Conservation (phyloP, 495 filamentous ascomycete genomes). For the Echria macrotheca region DNA sequence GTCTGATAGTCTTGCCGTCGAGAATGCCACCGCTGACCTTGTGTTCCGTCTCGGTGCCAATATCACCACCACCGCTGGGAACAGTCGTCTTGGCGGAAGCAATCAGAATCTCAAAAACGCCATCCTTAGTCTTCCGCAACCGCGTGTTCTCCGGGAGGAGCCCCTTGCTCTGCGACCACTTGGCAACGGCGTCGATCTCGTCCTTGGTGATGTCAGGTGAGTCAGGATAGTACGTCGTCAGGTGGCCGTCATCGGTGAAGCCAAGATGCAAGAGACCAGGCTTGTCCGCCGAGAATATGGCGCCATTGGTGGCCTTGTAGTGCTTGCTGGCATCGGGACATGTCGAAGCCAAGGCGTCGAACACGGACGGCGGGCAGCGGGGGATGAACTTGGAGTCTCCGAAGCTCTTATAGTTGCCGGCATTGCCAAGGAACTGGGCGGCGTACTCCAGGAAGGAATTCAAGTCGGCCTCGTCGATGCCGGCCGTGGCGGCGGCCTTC, state of each 20-base stretch:
- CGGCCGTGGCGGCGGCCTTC: constrained; percentile 59
- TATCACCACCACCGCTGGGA: constrained; percentile 58
- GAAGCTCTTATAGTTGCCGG: constrained; percentile 94
- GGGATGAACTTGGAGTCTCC: constrained; percentile 95
- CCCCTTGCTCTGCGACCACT: constrained; percentile 69
- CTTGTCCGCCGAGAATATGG: constrained; percentile 66
- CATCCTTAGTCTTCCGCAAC: constrained; percentile 64
- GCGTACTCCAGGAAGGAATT: constrained; percentile 80
- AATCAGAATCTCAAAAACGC: constrained; percentile 75
- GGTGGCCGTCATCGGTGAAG: constrained; percentile 74
- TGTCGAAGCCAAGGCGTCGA: constrained; percentile 65
- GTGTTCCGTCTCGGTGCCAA: constrained; percentile 61
- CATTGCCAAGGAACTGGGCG: constrained; percentile 82
- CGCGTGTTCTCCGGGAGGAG: constrained; percentile 79
- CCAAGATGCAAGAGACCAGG: constrained; percentile 76
- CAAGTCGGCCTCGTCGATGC: constrained; percentile 63
- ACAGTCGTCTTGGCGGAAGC: constrained; percentile 57
- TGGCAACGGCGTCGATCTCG: constrained; percentile 68
- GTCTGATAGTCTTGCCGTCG: constrained; percentile 58
- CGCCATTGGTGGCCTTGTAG: constrained; percentile 63
- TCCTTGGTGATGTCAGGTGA: constrained; percentile 78
- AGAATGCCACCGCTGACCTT: constrained; percentile 57
- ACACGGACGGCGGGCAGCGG: constrained; percentile 57
- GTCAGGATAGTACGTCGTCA: constrained; percentile 89
- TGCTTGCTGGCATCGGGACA: constrained; percentile 55